These are phyloP conservation scores for Chrysoporthe austroafricana DNA, from an alignment of 2,329 filamentous ascomycete genomes.

Conservation along the genomic window DNA sequence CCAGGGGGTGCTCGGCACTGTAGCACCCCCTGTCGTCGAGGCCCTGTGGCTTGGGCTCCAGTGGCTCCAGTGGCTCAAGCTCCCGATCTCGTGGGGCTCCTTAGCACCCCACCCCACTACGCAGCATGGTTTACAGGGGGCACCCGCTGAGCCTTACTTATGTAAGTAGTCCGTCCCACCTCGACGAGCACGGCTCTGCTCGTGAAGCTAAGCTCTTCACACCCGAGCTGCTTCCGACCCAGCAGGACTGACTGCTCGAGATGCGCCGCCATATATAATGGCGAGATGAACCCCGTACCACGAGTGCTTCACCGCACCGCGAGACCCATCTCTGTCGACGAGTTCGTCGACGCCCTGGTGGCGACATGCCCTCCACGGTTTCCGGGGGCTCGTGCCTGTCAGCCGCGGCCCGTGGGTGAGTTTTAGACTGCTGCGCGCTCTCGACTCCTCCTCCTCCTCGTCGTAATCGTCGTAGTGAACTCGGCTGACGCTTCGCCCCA, in stretches of 20 bases:
- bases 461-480: not conserved
- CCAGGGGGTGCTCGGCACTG: not conserved
- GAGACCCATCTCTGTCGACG: conserved; percentile 43
- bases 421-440: conserved; percentile 3
- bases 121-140: not conserved
- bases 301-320: conserved; percentile 45
- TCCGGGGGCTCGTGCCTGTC: conserved; percentile 42
- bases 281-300: conserved; percentile 44
- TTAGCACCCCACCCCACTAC: not conserved
- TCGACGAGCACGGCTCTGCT: not conserved
- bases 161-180: not conserved
- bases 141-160: not conserved
- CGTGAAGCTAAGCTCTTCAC: not conserved
- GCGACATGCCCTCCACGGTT: conserved; percentile 56
- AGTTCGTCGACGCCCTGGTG: conserved; percentile 55
- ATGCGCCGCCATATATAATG: conserved; percentile 35
- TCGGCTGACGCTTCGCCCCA: conserved; percentile 36
- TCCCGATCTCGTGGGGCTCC: not conserved
- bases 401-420: conserved; percentile 49
- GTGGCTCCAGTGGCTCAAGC: conserved; percentile 11
- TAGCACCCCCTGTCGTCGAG: conserved; percentile 5
- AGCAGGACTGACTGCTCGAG: conserved; percentile 4
- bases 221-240: too few relatives aligned
- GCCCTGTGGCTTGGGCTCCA: conserved; percentile 5
- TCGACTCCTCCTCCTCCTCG: not conserved